phyloP scores from a whole-genome alignment of 495 filamentous ascomycete species.

The Aspergillus nidulans region DNA sequence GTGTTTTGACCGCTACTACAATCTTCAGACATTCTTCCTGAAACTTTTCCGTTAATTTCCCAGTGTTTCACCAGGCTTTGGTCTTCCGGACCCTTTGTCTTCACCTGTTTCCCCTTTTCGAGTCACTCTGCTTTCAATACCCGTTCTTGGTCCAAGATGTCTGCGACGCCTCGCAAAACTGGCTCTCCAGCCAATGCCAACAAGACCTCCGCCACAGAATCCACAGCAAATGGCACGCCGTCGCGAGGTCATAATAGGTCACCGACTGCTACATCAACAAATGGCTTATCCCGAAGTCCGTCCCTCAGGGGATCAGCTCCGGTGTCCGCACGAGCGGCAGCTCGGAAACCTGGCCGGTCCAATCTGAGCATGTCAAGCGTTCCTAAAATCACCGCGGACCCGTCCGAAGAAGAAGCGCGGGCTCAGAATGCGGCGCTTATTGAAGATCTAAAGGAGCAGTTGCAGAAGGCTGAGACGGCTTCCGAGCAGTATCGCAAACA shows the following conservation, averaged over 20 bases:
- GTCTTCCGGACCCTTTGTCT: slow-evolving; percentile 1
- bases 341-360: slow-evolving; percentile 55
- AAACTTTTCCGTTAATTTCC: slow-evolving; percentile 28
- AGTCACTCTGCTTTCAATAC: slow-evolving; percentile 12
- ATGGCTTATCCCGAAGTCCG: slow-evolving; percentile 39
- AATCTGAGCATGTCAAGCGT: slow-evolving; percentile 56
- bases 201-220: slow-evolving; percentile 37
- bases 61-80: slow-evolving; percentile 20
- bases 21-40: slow-evolving; percentile 18
- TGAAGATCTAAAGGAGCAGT: slow-evolving; percentile 76
- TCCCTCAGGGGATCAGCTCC: slow-evolving; percentile 49
- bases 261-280: slow-evolving; percentile 34
- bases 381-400: slow-evolving; percentile 52
- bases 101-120: slow-evolving; percentile 13
- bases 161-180: slow-evolving; percentile 43
- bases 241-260: slow-evolving; percentile 41
- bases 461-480: slow-evolving; percentile 72
- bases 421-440: slow-evolving; percentile 73
- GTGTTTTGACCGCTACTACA: slow-evolving; percentile 33
- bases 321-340: slow-evolving; percentile 64
- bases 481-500: slow-evolving; percentile 83
- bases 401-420: slow-evolving; percentile 56
- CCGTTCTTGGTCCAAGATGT: slow-evolving; percentile 33
- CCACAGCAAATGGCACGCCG: slow-evolving; percentile 33
- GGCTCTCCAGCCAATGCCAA: slow-evolving; percentile 36